These are phyloP conservation scores for Myotisia sp. DNA, from an alignment of 2,329 filamentous ascomycete species.

Conservation along the genomic window DNA sequence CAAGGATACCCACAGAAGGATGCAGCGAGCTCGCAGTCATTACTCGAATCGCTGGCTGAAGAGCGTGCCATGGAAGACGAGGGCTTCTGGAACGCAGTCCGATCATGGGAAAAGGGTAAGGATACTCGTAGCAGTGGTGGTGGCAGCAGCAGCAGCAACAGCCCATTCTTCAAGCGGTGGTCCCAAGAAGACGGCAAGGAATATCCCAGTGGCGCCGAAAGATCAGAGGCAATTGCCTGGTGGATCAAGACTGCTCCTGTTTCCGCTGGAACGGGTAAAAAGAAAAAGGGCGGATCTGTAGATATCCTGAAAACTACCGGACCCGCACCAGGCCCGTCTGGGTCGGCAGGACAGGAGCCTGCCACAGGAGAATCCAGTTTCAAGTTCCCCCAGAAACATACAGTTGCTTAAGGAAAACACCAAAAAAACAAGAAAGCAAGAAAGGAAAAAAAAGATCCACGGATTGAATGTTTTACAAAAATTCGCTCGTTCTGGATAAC, in stretches of 20 bases:
- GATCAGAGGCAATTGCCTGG: constrained; percentile 51
- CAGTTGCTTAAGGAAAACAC: too few species aligned
- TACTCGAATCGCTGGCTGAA: constrained; percentile 46
- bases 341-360: too few species aligned
- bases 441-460: too few species aligned
- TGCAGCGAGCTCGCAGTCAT: constrained; percentile 33
- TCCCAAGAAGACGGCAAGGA: constrained; percentile 52
- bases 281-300: too few species aligned
- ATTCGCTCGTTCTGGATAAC: too few species aligned
- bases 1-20: constrained; percentile 19
- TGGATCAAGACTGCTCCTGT: constrained; percentile 52
- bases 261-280: constrained; percentile 10
- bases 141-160: constrained; percentile 10
- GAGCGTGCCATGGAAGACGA: constrained; percentile 49
- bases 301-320: too few species aligned
- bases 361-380: too few species aligned
- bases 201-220: constrained; percentile 54
- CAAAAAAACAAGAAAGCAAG: too few species aligned
- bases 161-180: constrained; percentile 39
- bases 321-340: too few species aligned
- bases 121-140: constrained; percentile 11
- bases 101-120: constrained; percentile 42
- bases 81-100: constrained; percentile 48
- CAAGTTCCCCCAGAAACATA: too few species aligned
- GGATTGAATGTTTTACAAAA: too few species aligned